Conservation (phyloP, 1,284 basidiomycete genomes). For the Phenoliferia sp. region DNA sequence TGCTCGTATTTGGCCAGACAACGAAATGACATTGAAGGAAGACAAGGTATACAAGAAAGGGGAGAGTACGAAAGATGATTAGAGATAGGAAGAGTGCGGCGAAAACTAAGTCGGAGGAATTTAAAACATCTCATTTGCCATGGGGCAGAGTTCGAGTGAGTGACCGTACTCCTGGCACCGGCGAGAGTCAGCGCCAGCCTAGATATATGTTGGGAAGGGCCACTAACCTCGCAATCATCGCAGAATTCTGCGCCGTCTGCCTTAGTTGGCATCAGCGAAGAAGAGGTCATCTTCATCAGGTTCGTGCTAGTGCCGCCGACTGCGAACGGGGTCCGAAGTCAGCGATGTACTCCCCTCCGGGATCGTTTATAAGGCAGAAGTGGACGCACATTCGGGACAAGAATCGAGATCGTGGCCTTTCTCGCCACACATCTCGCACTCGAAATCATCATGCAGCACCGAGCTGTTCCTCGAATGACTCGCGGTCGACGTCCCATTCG, state of each 20-base stretch:
- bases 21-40: too few relatives aligned
- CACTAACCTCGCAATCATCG: constrained; percentile 30
- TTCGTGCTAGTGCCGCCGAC: constrained; percentile 10
- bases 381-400: constrained; percentile 22
- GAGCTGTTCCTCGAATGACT: constrained; percentile 6
- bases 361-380: background rate
- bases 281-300: background rate
- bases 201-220: background rate
- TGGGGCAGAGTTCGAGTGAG: constrained; percentile 29
- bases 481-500: constrained; percentile 16
- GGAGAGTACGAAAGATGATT: too few relatives aligned
- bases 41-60: too few relatives aligned
- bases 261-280: background rate
- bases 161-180: constrained; percentile 21
- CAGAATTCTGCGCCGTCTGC: constrained; percentile 16
- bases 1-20: too few relatives aligned
- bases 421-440: constrained; percentile 78
- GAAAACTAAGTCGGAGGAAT: background rate
- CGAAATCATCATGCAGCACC: constrained; percentile 38
- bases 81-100: background rate
- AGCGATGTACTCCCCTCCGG: background rate
- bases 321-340: background rate
- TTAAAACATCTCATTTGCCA: constrained; percentile 29
- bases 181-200: background rate
- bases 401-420: constrained; percentile 59